A percentile compares a stretch with the other conserved stretches of the same genome.
Conservation (phyloP, 805 yeast species). For the Spathaspora hagerdaliae region DNA sequence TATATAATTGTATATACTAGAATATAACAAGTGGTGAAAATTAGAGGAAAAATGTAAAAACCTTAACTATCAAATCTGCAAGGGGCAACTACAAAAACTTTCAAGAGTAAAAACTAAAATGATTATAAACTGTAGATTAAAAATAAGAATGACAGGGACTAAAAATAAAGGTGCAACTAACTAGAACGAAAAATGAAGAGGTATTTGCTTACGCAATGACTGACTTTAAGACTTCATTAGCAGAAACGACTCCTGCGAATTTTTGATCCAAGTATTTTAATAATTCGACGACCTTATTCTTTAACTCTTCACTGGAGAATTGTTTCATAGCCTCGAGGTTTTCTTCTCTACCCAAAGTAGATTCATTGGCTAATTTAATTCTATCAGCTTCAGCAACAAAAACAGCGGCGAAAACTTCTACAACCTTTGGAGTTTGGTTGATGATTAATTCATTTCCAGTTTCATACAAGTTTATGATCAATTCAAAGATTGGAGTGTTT, state of each 20-base stretch:
- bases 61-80: too few relatives aligned
- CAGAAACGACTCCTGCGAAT: conserved; percentile 59
- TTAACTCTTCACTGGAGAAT: conserved; percentile 67
- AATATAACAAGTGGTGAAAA: too few relatives aligned
- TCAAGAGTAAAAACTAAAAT: background rate
- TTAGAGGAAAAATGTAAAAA: too few relatives aligned
- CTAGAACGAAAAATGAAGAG: too few relatives aligned
- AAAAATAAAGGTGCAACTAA: background rate
- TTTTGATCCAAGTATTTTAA: conserved; percentile 68
- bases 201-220: conserved; percentile 24
- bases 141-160: too few relatives aligned
- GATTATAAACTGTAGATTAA: too few relatives aligned
- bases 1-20: too few relatives aligned
- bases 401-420: conserved; percentile 65
- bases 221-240: conserved; percentile 42
- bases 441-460: conserved; percentile 53
- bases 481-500: conserved; percentile 82
- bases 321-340: conserved; percentile 74
- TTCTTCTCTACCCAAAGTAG: conserved; percentile 84
- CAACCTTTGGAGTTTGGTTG: conserved; percentile 54
- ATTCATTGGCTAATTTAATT: conserved; percentile 62
- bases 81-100: too few relatives aligned
- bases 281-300: conserved; percentile 60
- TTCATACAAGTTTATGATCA: conserved; percentile 70
- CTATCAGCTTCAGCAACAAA: conserved; percentile 75